phyloP scores from a whole-genome alignment of 768 basidiomycete genomes.

The Tylopilus rubrobrunneus region DNA sequence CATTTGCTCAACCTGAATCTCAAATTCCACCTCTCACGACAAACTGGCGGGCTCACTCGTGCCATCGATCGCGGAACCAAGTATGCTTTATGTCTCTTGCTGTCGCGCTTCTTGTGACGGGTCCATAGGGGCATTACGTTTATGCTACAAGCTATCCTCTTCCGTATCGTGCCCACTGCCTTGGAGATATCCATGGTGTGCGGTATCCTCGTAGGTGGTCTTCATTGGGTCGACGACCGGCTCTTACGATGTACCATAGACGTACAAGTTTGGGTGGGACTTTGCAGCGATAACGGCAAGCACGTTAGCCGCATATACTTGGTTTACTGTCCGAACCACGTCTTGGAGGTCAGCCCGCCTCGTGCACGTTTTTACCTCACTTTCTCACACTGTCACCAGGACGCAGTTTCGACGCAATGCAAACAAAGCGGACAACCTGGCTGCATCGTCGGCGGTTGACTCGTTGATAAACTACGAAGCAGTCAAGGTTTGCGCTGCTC shows the following conservation, averaged over 20 bases:
- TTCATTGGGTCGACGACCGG: background rate
- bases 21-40: slow-evolving; percentile 86
- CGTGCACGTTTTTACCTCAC: background rate
- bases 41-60: slow-evolving; percentile 93
- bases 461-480: slow-evolving; percentile 98
- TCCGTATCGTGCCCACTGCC: slow-evolving; percentile 94
- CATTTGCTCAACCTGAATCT: slow-evolving; percentile 89
- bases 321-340: slow-evolving; percentile 96
- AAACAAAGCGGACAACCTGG: slow-evolving; percentile 95
- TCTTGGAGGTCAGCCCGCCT: slow-evolving; percentile 73
- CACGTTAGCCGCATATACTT: slow-evolving; percentile 88
- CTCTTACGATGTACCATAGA: slow-evolving; percentile 42
- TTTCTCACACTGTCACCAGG: slow-evolving; percentile 36
- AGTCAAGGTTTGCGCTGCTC: slow-evolving; percentile 69
- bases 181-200: slow-evolving; percentile 96
- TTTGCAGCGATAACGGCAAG: slow-evolving; percentile 87
- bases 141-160: slow-evolving; percentile 86
- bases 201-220: slow-evolving; percentile 77
- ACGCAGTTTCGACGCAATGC: slow-evolving; percentile 93
- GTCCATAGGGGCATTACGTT: slow-evolving; percentile 86
- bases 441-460: slow-evolving; percentile 90
- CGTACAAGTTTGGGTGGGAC: slow-evolving; percentile 96
- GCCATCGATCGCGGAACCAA: slow-evolving; percentile 98
- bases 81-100: slow-evolving; percentile 39
- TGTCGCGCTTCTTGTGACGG: background rate